These are phyloP conservation scores for Polygonum aviculare DNA, from an alignment of 148 eudicot species.

Conservation along the genomic window DNA sequence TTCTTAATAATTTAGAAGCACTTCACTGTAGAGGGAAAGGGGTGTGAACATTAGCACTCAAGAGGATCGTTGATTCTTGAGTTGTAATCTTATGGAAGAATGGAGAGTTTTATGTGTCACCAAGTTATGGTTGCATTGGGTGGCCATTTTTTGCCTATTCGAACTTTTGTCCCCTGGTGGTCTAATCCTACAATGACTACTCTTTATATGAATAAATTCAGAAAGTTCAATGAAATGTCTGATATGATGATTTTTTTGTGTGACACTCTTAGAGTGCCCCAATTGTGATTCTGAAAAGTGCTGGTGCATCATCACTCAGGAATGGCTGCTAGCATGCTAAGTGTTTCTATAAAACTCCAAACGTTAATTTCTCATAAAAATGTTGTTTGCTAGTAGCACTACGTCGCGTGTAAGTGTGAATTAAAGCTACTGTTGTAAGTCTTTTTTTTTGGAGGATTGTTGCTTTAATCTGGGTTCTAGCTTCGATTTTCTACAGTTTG, in stretches of 20 bases:
- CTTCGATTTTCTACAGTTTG: neutral
- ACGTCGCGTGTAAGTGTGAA: neutral
- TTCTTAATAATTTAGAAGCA: neutral
- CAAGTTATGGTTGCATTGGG: neutral
- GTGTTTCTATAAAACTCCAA: neutral
- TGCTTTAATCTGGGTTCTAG: neutral
- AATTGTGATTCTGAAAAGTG: neutral
- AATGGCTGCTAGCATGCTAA: neutral
- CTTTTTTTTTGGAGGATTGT: neutral
- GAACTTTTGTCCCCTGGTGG: neutral
- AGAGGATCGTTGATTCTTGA: neutral
- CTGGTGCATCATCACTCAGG: neutral
- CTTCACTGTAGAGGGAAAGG: neutral
- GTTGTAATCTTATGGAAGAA: conserved; percentile 1
- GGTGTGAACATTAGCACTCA: neutral
- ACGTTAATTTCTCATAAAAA: neutral
- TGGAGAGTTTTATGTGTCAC: neutral
- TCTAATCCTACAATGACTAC: neutral
- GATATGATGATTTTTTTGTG: neutral
- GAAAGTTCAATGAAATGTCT: neutral
- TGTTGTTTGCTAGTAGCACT: neutral
- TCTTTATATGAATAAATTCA: neutral
- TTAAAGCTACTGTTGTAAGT: neutral
- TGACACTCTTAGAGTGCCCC: neutral
- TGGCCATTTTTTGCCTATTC: neutral